phyloP scores from a whole-genome alignment of 2,329 filamentous ascomycete species.

The Fusarium sp. region DNA sequence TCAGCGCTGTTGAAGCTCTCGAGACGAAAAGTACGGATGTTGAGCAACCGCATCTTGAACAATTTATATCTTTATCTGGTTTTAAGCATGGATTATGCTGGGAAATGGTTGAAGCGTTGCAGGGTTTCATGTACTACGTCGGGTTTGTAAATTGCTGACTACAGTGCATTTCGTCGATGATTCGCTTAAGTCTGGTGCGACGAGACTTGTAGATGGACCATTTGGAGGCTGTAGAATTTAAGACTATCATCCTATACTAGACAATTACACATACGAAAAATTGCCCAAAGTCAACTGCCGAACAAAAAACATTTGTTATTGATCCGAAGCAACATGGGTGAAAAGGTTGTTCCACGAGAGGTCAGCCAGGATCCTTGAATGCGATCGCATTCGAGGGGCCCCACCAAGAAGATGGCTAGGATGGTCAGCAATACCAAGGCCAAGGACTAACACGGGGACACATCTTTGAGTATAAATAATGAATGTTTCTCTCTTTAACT shows the following conservation, averaged over 20 bases:
- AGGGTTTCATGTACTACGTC: neutral
- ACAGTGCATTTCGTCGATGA: neutral
- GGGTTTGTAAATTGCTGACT: neutral
- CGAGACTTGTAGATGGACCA: neutral
- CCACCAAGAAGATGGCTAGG: neutral
- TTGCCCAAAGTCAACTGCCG: neutral
- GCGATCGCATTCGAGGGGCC: constrained; percentile 36
- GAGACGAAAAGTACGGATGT: constrained; percentile 39
- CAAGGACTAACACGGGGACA: neutral
- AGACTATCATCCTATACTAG: neutral
- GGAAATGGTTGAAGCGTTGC: neutral
- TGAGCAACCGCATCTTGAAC: constrained; percentile 49
- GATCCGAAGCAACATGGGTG: neutral
- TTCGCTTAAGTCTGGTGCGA: neutral
- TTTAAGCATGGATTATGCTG: too few species aligned
- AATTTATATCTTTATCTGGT: neutral
- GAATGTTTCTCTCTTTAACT: too few species aligned
- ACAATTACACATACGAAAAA: neutral
- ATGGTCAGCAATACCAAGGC: neutral
- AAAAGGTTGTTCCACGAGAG: neutral
- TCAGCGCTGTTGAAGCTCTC: constrained; percentile 42
- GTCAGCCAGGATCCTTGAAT: constrained; percentile 19
- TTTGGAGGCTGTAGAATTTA: neutral
- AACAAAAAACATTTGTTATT: neutral
- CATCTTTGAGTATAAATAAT: constrained; percentile 3